Evolutionary conservation across 140 eudicot species (phyloP), one percentile per base, ranked within the genome.

Genomic region (Erigeron philadelphicus): DNA sequence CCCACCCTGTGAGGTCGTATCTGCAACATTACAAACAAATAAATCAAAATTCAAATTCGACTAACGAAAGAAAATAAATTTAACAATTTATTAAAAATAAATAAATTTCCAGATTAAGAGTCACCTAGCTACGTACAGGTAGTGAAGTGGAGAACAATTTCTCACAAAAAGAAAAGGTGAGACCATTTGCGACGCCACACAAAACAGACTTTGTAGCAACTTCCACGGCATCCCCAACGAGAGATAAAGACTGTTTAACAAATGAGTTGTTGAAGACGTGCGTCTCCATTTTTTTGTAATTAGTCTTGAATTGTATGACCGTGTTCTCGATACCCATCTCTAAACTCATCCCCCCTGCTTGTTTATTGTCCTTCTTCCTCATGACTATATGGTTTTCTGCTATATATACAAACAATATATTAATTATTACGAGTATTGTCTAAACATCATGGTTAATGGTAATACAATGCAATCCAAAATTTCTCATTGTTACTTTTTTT

Each of bases 161-260:
- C 3, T 56, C 62, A 25, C 86, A 66, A 18, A 87, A 59, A 12
- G 83, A 84, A 35, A 88, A 88, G 90, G 82, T 84, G n/a, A 87
- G 43, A 7, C 65, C 90, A 11, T 90, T 90, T n/a, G 84, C 82
- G 7, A 81, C 82, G 46, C 83, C 95, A 9, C 95, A 90, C 65
- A 84, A 90, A 31, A 49, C 57, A 73, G 86, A 86, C 67, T 83
- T 80, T 41, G 85, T 81, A 70, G 72, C 74, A 45, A 88, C 82
- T 44, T 80, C 88, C 40, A 88, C 84, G 25, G 89, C 85, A 8
- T 85, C 87, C 67, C 85, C 92, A 11, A 85, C 35, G 35, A 25
- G 85, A 2, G 89, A 80, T 54, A 85, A 47, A 2, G 89, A 81
- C 67, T 88, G 89, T 71, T 85, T 85, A 13, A 85, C 81, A 3